Evolutionary conservation across 2,329 filamentous ascomycete genomes (phyloP).

Genomic region (Phialocephala subalpina): DNA sequence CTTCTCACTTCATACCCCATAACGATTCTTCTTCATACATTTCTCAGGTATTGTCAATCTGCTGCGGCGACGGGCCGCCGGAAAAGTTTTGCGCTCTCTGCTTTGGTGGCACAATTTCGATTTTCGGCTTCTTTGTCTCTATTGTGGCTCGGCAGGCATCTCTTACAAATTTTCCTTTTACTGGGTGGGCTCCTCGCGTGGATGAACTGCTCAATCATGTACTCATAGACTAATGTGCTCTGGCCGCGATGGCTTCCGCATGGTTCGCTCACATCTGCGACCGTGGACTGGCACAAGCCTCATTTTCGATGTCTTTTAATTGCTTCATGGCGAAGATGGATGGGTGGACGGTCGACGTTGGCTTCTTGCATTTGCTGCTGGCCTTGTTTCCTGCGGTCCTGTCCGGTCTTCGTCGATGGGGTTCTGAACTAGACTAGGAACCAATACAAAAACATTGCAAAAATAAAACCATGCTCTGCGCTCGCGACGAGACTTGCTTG

Average conservation of each 20-base stretch:
- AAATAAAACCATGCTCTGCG: constrained; percentile 21
- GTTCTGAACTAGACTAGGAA: constrained; percentile 28
- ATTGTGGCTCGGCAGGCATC: constrained; percentile 27
- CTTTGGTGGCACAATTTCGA: constrained; percentile 37
- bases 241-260: constrained; percentile 33
- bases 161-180: constrained; percentile 34
- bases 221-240: constrained; percentile 42
- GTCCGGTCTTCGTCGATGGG: constrained; percentile 24
- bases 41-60: constrained; percentile 42
- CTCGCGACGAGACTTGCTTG: too few species aligned
- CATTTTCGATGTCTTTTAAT: constrained; percentile 30
- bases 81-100: constrained; percentile 44
- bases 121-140: constrained; percentile 32
- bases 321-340: constrained; percentile 26
- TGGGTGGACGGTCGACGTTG: constrained; percentile 26
- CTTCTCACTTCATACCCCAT: constrained; percentile 31
- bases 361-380: constrained; percentile 24
- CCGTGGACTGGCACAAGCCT: constrained; percentile 26
- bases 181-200: constrained; percentile 20
- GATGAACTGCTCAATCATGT: constrained; percentile 38
- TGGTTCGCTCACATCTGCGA: constrained; percentile 24
- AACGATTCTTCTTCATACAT: constrained; percentile 35
- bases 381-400: constrained; percentile 15
- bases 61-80: constrained; percentile 39
- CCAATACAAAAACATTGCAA: constrained; percentile 42